phyloP scores from a whole-genome alignment of 768 basidiomycete genomes.

The Dentipellis fragilis region DNA sequence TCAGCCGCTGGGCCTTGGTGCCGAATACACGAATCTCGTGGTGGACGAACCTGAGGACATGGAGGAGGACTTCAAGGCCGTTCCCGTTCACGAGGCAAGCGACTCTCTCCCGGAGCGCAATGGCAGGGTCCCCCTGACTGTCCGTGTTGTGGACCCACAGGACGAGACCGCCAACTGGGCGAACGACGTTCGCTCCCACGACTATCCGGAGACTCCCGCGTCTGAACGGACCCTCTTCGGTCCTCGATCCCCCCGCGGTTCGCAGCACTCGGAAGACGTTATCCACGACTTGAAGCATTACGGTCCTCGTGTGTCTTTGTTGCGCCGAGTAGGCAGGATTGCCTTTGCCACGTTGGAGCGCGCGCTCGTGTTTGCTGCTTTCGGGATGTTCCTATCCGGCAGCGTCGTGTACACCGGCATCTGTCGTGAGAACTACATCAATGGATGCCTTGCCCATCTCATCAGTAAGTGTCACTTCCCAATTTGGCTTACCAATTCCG shows the following conservation, averaged over 20 bases:
- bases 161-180: slow-evolving; percentile 45
- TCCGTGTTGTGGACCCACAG: slow-evolving; percentile 14
- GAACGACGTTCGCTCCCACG: slow-evolving; percentile 30
- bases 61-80: slow-evolving; percentile 35
- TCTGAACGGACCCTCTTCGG: slow-evolving; percentile 50
- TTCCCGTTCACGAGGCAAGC: neutral
- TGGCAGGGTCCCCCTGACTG: neutral
- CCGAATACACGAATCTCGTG: slow-evolving; percentile 54
- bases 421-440: slow-evolving; percentile 68
- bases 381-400: slow-evolving; percentile 56
- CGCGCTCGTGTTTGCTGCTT: slow-evolving; percentile 60
- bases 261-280: slow-evolving; percentile 48
- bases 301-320: slow-evolving; percentile 15
- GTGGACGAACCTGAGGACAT: slow-evolving; percentile 45
- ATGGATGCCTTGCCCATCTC: slow-evolving; percentile 81
- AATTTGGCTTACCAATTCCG: neutral
- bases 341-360: slow-evolving; percentile 51
- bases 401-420: slow-evolving; percentile 80
- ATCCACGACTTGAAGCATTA: slow-evolving; percentile 29
- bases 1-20: slow-evolving; percentile 7
- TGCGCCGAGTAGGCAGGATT: slow-evolving; percentile 33
- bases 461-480: slow-evolving; percentile 58
- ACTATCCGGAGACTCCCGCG: slow-evolving; percentile 33
- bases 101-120: neutral
- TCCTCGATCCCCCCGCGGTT: slow-evolving; percentile 27